A percentile compares a stretch with the other conserved stretches of the same genome.
Conservation (phyloP, 352 stramenopile genomes). For the Phytophthora foliorum region DNA sequence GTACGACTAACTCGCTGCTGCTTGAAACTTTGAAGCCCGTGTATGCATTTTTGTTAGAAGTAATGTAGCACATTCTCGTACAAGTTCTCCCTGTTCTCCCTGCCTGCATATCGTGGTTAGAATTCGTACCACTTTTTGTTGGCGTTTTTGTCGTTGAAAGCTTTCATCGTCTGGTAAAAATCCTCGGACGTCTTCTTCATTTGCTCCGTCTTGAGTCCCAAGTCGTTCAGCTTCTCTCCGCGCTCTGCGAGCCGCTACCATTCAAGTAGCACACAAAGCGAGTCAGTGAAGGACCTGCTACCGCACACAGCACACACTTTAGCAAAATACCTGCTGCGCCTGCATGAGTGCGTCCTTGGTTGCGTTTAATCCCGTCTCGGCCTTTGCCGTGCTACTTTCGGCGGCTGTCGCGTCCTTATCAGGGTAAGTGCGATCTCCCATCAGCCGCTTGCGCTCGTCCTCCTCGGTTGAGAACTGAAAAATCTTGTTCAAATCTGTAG, state of each 20-base stretch:
- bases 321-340: conserved; percentile 65
- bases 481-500: conserved; percentile 76
- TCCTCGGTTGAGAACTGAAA: conserved; percentile 79
- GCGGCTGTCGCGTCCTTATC: conserved; percentile 33
- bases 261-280: conserved; percentile 7
- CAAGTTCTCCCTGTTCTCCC: conserved; percentile 4
- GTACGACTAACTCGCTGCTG: conserved; percentile 27
- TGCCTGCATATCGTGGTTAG: conserved; percentile 29
- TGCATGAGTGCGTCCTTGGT: conserved; percentile 78
- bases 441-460: conserved; percentile 60
- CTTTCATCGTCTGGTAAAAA: conserved; percentile 89
- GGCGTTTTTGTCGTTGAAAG: conserved; percentile 86
- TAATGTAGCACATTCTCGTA: conserved; percentile 5
- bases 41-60: conserved; percentile 25
- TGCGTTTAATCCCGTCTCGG: conserved; percentile 42
- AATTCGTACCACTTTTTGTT: conserved; percentile 92
- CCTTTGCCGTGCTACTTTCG: conserved; percentile 33
- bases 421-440: conserved; percentile 55
- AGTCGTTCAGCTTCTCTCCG: conserved; percentile 79
- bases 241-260: conserved; percentile 75
- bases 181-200: conserved; percentile 87
- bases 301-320: neutral
- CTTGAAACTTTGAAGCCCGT: conserved; percentile 16
- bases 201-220: conserved; percentile 83
- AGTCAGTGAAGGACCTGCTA: neutral